These are phyloP conservation scores for Firmiana major DNA, from an alignment of 345 rosid species.

Conservation along the genomic window DNA sequence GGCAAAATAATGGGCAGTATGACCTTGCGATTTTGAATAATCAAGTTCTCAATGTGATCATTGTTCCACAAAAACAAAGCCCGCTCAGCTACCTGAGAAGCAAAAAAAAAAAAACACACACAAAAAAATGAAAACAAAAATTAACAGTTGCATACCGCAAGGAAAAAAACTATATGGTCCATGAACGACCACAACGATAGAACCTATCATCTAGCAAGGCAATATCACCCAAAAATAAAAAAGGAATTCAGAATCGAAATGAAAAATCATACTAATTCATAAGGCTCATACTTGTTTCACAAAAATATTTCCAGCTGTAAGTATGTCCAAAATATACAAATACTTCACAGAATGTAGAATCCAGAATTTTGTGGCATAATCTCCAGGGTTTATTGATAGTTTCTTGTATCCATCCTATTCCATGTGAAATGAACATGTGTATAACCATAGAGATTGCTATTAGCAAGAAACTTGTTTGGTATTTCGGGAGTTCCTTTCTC, in stretches of 20 bases:
- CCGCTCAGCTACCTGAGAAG: conserved; percentile 61
- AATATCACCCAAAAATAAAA: background rate
- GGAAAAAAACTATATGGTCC: background rate
- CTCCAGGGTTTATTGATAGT: background rate
- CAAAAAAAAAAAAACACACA: too few relatives aligned
- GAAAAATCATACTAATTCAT: background rate
- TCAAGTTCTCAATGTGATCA: conserved; percentile 58
- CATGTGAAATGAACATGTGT: background rate
- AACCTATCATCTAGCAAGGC: background rate
- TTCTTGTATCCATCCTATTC: background rate
- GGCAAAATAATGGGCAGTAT: conserved; percentile 59
- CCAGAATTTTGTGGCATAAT: background rate
- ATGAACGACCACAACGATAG: background rate
- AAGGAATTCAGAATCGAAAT: background rate
- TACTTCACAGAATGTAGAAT: background rate
- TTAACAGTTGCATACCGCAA: background rate
- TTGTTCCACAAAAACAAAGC: conserved; percentile 71
- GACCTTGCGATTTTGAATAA: conserved; percentile 45
- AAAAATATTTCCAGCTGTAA: background rate
- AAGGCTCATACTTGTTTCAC: background rate
- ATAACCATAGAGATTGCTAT: background rate
- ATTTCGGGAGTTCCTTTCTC: background rate
- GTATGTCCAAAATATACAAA: background rate
- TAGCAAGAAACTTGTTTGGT: background rate
- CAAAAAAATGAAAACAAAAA: background rate